A percentile compares a stretch with the other conserved stretches of the same genome.
Evolutionary conservation across 768 basidiomycete genomes (phyloP).

Genomic region (Mycena leptocephala): DNA sequence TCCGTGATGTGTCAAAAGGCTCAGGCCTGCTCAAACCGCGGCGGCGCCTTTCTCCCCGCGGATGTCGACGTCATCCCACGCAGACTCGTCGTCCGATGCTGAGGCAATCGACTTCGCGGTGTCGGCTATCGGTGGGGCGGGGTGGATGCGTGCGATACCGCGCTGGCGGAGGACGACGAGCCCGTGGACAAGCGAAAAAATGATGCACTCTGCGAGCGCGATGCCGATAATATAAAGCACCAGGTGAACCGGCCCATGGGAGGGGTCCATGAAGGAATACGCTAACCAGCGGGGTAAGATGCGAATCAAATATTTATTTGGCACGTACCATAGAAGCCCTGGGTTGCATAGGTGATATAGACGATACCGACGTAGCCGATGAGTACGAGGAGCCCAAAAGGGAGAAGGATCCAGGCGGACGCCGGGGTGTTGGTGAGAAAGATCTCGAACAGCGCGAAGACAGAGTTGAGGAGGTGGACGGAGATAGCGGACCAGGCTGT

Average conservation of each 20-base stretch:
- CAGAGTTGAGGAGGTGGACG: conserved; percentile 61
- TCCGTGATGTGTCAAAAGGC: neutral
- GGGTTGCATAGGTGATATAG: conserved; percentile 64
- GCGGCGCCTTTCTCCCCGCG: neutral
- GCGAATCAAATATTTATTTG: neutral
- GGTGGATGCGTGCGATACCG: conserved; percentile 33
- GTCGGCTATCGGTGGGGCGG: neutral
- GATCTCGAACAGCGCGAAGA: conserved; percentile 64
- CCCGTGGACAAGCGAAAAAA: conserved; percentile 14
- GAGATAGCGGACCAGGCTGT: conserved; percentile 63
- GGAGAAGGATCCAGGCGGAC: conserved; percentile 56
- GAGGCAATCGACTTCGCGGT: neutral
- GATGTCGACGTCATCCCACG: conserved; percentile 8
- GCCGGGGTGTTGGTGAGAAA: conserved; percentile 55
- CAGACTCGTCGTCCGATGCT: neutral
- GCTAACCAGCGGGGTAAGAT: conserved; percentile 45
- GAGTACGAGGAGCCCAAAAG: conserved; percentile 56
- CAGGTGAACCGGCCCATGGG: conserved; percentile 48
- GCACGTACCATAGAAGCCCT: conserved; percentile 64
- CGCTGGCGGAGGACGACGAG: conserved; percentile 45
- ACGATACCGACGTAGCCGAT: conserved; percentile 62
- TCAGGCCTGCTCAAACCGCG: neutral
- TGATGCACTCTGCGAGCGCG: conserved; percentile 13
- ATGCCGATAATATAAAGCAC: conserved; percentile 56
- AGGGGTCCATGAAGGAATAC: conserved; percentile 64